Evolutionary conservation across 2,329 filamentous ascomycete genomes (phyloP).

Genomic region (Sporothrix dimorphospora): DNA sequence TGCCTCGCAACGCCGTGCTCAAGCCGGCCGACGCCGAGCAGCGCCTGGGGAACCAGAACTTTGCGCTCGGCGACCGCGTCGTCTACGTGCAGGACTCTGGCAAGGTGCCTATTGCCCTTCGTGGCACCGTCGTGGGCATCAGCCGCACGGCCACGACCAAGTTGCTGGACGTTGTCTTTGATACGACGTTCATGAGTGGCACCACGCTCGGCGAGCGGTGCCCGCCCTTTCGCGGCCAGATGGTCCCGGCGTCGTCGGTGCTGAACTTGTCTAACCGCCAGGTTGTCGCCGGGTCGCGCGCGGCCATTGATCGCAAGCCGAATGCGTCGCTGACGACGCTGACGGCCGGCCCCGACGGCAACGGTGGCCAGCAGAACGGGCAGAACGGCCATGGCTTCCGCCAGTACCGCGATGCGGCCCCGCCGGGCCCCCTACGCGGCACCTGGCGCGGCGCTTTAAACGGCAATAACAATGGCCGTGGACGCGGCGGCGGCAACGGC

Average conservation of each 20-base stretch:
- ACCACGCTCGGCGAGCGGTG: constrained; percentile 89
- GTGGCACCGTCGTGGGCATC: constrained; percentile 92
- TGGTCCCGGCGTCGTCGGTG: constrained; percentile 83
- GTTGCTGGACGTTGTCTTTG: constrained; percentile 90
- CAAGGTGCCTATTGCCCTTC: constrained; percentile 89
- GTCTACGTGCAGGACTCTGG: constrained; percentile 92
- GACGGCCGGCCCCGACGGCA: constrained; percentile 51
- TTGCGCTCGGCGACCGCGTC: constrained; percentile 84
- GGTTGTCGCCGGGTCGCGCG: constrained; percentile 69
- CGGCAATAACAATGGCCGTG: constrained; percentile 47
- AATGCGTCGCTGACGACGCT: constrained; percentile 53
- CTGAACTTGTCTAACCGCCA: constrained; percentile 85
- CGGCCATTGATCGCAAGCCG: constrained; percentile 57
- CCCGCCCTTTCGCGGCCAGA: constrained; percentile 90
- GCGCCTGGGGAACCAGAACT: constrained; percentile 81
- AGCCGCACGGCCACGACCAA: constrained; percentile 82
- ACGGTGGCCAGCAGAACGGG: constrained; percentile 8
- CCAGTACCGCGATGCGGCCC: constrained; percentile 63
- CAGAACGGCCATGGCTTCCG: constrained; percentile 47
- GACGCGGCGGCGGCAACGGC: constrained; percentile 43
- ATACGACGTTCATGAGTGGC: constrained; percentile 94
- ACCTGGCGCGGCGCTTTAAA: constrained; percentile 62
- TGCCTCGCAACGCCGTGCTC: constrained; percentile 83
- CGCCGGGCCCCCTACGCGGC: constrained; percentile 59
- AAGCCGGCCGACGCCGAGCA: constrained; percentile 97